Evolutionary conservation across 2,329 filamentous ascomycete genomes (phyloP).

Genomic region (Ophiocordyceps camponoti-leonardi): DNA sequence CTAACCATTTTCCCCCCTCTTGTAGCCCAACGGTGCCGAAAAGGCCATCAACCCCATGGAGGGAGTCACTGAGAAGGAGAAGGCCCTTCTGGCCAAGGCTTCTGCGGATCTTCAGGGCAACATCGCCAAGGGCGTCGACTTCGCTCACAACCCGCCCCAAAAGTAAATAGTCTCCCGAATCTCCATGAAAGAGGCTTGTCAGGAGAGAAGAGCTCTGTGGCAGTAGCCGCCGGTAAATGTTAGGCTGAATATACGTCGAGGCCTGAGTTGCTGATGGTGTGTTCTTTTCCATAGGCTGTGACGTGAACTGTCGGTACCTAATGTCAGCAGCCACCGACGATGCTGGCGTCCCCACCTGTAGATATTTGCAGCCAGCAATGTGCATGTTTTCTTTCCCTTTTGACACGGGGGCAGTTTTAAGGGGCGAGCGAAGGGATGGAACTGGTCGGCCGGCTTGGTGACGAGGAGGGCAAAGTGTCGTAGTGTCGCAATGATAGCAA

Average conservation of each 20-base stretch:
- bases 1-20: slow-evolving; percentile 9
- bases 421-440: background rate
- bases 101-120: slow-evolving; percentile 74
- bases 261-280: slow-evolving; percentile 18
- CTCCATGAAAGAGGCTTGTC: slow-evolving; percentile 10
- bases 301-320: slow-evolving; percentile 8
- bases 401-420: background rate
- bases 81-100: slow-evolving; percentile 63
- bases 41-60: slow-evolving; percentile 69
- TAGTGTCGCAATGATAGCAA: background rate
- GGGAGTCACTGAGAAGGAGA: slow-evolving; percentile 69
- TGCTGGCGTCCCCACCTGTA: background rate
- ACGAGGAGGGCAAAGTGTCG: background rate
- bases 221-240: slow-evolving; percentile 16
- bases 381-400: background rate
- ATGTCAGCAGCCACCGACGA: background rate
- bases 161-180: slow-evolving; percentile 43
- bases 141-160: slow-evolving; percentile 73
- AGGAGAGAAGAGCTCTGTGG: slow-evolving; percentile 10
- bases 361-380: background rate
- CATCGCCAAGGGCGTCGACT: slow-evolving; percentile 85
- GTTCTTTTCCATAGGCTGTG: slow-evolving; percentile 19
- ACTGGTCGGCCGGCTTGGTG: background rate
- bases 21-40: slow-evolving; percentile 63
- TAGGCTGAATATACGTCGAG: slow-evolving; percentile 18